phyloP scores from a whole-genome alignment of 225 moss, liverwort and hornwort genomes.

The Pseudisothecium myosuroides region DNA sequence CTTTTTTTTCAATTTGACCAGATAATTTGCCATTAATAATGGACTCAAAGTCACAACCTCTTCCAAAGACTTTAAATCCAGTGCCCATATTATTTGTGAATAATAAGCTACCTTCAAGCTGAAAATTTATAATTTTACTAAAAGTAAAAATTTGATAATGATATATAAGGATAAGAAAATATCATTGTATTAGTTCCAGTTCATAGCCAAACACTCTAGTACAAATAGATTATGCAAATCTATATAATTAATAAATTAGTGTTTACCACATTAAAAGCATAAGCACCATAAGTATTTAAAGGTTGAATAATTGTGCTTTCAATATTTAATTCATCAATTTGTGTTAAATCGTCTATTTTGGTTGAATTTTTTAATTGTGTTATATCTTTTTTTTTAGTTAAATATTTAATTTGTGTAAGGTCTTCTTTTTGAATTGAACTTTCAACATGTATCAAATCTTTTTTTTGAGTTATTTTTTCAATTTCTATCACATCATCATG shows the following conservation, averaged over 20 bases:
- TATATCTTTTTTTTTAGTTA: not conserved
- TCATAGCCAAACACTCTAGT: not conserved
- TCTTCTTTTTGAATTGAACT: not conserved
- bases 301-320: not conserved
- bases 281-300: constrained; percentile 44
- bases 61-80: constrained; percentile 50
- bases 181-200: not conserved
- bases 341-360: not conserved
- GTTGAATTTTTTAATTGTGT: not conserved
- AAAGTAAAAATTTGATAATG: not conserved
- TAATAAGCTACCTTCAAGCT: constrained; percentile 49
- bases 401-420: not conserved
- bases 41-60: constrained; percentile 45
- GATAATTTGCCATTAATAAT: constrained; percentile 11
- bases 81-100: constrained; percentile 34
- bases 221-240: not conserved
- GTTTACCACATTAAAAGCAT: constrained; percentile 59
- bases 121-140: not conserved
- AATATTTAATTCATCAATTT: not conserved
- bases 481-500: not conserved
- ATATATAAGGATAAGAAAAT: not conserved
- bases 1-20: not conserved
- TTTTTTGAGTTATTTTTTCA: not conserved
- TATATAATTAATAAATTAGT: not conserved
- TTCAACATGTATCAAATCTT: not conserved